These are phyloP conservation scores for Hamigera avellanea DNA, from an alignment of 495 filamentous ascomycete species.

Conservation along the genomic window DNA sequence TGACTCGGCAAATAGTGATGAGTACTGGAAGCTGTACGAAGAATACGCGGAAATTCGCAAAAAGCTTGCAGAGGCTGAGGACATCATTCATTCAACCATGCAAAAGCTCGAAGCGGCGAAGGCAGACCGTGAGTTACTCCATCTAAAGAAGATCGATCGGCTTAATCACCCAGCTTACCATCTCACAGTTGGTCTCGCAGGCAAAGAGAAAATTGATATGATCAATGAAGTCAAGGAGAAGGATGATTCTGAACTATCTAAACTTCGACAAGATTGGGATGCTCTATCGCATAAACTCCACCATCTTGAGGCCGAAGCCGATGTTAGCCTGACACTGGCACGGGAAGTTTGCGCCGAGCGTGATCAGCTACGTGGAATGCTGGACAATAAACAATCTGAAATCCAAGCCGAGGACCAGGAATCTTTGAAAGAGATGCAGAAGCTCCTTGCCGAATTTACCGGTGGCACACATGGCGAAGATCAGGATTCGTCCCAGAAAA, in stretches of 20 bases:
- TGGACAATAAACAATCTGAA: constrained; percentile 28
- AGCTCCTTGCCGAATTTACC: constrained; percentile 29
- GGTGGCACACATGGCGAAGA: constrained; percentile 20
- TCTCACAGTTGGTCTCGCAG: constrained; percentile 29
- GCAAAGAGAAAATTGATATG: constrained; percentile 37
- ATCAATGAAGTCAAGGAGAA: constrained; percentile 36
- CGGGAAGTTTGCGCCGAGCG: constrained; percentile 31
- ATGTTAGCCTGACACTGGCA: constrained; percentile 26
- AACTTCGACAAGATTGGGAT: constrained; percentile 35
- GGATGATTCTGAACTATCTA: constrained; percentile 30
- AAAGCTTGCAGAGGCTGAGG: constrained; percentile 30
- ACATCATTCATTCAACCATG: constrained; percentile 23
- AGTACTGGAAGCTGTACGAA: constrained; percentile 38
- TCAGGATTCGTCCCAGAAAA: constrained; percentile 22
- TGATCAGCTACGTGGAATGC: constrained; percentile 30
- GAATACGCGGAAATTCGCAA: constrained; percentile 28
- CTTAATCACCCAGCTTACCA: constrained; percentile 13
- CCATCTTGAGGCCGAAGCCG: constrained; percentile 29
- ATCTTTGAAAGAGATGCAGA: constrained; percentile 33
- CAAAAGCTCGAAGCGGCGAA: constrained; percentile 26
- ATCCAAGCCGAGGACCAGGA: constrained; percentile 30
- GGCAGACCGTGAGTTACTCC: constrained; percentile 26
- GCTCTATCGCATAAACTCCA: constrained; percentile 25
- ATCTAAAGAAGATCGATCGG: constrained; percentile 1
- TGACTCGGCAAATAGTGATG: constrained; percentile 23